Conservation (phyloP, 768 basidiomycete species). For the Melanogaster broomeanus region DNA sequence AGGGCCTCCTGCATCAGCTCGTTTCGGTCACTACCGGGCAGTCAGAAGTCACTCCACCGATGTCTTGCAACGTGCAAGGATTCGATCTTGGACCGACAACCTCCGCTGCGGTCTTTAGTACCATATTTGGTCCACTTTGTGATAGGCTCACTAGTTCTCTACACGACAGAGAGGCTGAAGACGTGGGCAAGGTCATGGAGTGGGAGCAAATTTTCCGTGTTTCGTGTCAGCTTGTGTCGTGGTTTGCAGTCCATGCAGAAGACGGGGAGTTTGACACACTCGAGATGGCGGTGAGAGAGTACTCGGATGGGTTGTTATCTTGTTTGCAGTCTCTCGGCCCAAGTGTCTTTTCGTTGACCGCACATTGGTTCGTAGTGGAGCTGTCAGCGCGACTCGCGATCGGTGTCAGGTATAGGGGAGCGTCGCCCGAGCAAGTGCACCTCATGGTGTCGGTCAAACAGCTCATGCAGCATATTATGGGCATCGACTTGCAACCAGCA, state of each 20-base stretch:
- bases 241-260: constrained; percentile 38
- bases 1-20: constrained; percentile 62
- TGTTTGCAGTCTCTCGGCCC: constrained; percentile 40
- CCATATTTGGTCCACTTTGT: constrained; percentile 46
- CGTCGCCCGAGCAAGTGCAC: constrained; percentile 24
- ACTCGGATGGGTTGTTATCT: constrained; percentile 39
- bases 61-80: constrained; percentile 35
- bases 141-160: constrained; percentile 43
- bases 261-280: constrained; percentile 36
- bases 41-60: constrained; percentile 30
- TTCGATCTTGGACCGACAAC: constrained; percentile 47
- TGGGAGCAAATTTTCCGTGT: constrained; percentile 44
- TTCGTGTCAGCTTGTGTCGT: constrained; percentile 48
- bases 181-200: constrained; percentile 27
- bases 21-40: constrained; percentile 38
- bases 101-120: constrained; percentile 44
- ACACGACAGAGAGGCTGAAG: constrained; percentile 33
- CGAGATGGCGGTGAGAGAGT: constrained; percentile 35
- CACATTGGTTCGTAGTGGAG: constrained; percentile 70
- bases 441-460: constrained; percentile 32
- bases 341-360: constrained; percentile 38
- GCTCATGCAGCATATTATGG: constrained; percentile 54
- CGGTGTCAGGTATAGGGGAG: constrained; percentile 27
- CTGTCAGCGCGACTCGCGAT: constrained; percentile 43
- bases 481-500: constrained; percentile 46